These are phyloP conservation scores for Blastobotrys malaysiensis DNA, from an alignment of 1,139 yeast species.

Conservation along the genomic window DNA sequence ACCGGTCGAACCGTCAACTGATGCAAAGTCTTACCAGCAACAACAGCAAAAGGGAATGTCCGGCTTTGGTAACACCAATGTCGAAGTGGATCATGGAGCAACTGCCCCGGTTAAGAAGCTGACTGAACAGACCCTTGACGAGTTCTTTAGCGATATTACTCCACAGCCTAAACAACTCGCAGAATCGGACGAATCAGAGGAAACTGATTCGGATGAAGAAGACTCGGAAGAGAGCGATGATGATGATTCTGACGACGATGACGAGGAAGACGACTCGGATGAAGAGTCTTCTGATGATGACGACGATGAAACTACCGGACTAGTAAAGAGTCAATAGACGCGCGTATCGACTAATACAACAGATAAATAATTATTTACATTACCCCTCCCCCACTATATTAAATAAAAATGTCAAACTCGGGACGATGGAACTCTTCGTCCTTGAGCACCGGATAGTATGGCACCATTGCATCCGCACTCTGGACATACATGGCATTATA, in stretches of 20 bases:
- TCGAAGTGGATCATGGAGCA: constrained; percentile 20
- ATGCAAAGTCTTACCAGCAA: background rate
- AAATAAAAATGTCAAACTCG: constrained; percentile 42
- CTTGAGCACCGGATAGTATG: constrained; percentile 63
- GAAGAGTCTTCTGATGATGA: constrained; percentile 16
- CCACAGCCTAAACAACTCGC: constrained; percentile 24
- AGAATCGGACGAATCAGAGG: constrained; percentile 27
- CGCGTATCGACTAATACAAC: background rate
- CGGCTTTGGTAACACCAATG: constrained; percentile 6
- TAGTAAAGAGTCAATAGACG: constrained; percentile 2
- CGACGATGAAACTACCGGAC: constrained; percentile 4
- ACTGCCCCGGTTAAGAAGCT: constrained; percentile 33
- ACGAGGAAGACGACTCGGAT: constrained; percentile 22
- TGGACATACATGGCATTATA: constrained; percentile 75
- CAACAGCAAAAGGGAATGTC: background rate
- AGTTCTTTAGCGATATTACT: constrained; percentile 58
- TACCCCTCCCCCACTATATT: constrained; percentile 6
- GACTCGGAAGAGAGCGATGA: constrained; percentile 14
- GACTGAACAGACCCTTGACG: constrained; percentile 74
- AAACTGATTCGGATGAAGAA: constrained; percentile 22
- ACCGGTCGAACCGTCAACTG: constrained; percentile 8
- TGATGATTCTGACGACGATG: constrained; percentile 21
- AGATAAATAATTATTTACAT: background rate
- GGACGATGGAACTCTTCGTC: constrained; percentile 29
- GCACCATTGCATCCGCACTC: constrained; percentile 70